Evolutionary conservation across 179 eudicot genomes (phyloP), one percentile per base, ranked within the genome.

Genomic region (Gypsophila paniculata): DNA sequence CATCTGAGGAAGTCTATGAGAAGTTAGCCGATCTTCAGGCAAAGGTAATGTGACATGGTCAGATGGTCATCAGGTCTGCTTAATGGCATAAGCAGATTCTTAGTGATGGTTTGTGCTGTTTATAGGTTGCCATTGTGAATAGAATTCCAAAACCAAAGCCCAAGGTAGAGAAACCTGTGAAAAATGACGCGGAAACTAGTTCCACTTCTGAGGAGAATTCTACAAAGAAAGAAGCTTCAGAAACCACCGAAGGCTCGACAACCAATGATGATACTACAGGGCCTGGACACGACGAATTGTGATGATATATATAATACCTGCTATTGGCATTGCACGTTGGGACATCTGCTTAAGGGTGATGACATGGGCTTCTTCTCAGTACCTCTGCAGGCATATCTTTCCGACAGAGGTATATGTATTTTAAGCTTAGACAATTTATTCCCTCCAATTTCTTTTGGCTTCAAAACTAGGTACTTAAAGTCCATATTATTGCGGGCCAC

Each of bases 111-210:
- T 51, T 55, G 69, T 46, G 55, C n/a, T 53, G 54, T 58, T 26
- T 75, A 21, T 72, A 93, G 98, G 96, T 89, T 70, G 78, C 82
- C 6, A 82, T 82, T 39, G 82, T 88, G 71, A 86, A 93, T 75
- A 84, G 75, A 79, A 89, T 93, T 51, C 88, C 97, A 19, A 91
- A 89, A 84, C 98, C 98, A 63, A 93, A 82, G 77, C 98, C 98
- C 5, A 93, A 93, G 76, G 82, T 88, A 22, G 90, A 86, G 84
- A 91, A 93, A 85, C 89, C 97, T 7, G 86, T 77, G 25, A 93
- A 86, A 75, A 88, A 84, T 68, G 89, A 89, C 52, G 83, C 88
- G 0, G 86, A 81, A 44, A 48, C 77, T 9, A 71, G 69, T 21
- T 75, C 78, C 44, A 55, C 85, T 52, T 65, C 79, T 4, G 81